Evolutionary conservation across 768 basidiomycete genomes (phyloP).

Genomic region (Lactifluus volemus): DNA sequence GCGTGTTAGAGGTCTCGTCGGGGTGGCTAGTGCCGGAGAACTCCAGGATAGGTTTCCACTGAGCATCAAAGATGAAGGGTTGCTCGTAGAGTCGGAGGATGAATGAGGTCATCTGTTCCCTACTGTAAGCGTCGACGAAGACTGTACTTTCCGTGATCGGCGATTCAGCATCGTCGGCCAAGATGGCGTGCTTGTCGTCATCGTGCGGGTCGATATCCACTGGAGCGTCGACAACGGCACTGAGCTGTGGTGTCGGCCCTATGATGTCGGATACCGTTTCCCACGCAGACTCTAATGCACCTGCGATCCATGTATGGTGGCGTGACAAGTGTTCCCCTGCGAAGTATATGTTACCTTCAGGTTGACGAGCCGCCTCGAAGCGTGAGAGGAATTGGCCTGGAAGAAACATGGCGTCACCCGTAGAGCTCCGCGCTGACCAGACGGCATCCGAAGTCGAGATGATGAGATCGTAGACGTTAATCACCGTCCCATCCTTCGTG

Average conservation of each 20-base stretch:
- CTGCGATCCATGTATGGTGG: slow-evolving; percentile 27
- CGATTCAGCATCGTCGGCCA: background rate
- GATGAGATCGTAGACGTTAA: slow-evolving; percentile 22
- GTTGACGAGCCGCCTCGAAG: slow-evolving; percentile 20
- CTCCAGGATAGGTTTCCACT: background rate
- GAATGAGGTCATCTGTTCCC: background rate
- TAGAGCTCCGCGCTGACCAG: slow-evolving; percentile 22
- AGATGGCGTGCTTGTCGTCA: background rate
- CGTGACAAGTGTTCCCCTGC: slow-evolving; percentile 25
- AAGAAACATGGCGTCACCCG: slow-evolving; percentile 28
- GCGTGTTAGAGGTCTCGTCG: background rate
- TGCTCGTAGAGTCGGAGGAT: background rate
- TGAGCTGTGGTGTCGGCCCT: slow-evolving; percentile 1
- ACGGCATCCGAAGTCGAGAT: slow-evolving; percentile 20
- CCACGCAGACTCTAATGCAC: slow-evolving; percentile 20
- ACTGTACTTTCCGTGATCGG: background rate
- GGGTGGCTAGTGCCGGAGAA: too few species aligned
- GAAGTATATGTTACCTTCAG: slow-evolving; percentile 23
- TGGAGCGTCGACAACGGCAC: background rate
- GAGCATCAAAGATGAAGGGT: background rate
- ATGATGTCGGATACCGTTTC: slow-evolving; percentile 8
- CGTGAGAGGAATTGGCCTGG: slow-evolving; percentile 23
- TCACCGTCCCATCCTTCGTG: slow-evolving; percentile 4
- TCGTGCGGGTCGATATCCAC: background rate
- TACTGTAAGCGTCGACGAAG: background rate